Evolutionary conservation across 441 rosid genomes (phyloP).

Genomic region (Jatropha podagrica): DNA sequence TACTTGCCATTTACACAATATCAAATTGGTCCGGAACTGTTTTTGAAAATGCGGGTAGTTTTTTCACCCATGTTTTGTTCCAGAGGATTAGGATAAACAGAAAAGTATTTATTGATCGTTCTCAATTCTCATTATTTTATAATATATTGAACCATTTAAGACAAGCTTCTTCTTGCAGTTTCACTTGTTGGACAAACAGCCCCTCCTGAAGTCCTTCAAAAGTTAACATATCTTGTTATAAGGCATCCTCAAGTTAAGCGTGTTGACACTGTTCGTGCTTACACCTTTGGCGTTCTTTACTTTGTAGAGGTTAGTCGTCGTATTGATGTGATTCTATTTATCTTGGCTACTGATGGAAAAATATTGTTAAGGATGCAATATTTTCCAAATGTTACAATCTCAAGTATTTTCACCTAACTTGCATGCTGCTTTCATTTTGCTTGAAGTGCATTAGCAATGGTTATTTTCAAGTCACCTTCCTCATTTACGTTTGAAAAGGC

Average conservation of each 20-base stretch:
- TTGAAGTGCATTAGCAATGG: not conserved
- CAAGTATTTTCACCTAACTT: not conserved
- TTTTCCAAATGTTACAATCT: no score
- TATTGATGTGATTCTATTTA: not conserved
- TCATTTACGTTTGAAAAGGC: not conserved
- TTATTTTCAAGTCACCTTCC: no score
- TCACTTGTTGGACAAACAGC: conserved; percentile 79
- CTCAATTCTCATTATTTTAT: not conserved
- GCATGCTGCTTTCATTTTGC: not conserved
- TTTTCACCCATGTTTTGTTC: not conserved
- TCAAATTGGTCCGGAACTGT: conserved; percentile 80
- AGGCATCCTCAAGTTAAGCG: conserved; percentile 64
- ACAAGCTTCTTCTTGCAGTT: conserved; percentile 36
- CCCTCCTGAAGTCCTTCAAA: conserved; percentile 68
- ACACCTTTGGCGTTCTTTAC: conserved; percentile 75
- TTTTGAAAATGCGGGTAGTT: conserved; percentile 71
- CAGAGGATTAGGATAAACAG: not conserved
- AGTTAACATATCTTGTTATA: conserved; percentile 64
- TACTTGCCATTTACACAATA: conserved; percentile 77
- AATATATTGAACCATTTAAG: not conserved
- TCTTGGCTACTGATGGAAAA: no score
- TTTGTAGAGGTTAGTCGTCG: conserved; percentile 65
- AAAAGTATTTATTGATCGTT: not conserved
- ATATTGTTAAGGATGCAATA: not conserved
- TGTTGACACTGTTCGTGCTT: conserved; percentile 77